phyloP scores from a whole-genome alignment of 192 early-diverging fungal genomes.

The Coemansia sp. region DNA sequence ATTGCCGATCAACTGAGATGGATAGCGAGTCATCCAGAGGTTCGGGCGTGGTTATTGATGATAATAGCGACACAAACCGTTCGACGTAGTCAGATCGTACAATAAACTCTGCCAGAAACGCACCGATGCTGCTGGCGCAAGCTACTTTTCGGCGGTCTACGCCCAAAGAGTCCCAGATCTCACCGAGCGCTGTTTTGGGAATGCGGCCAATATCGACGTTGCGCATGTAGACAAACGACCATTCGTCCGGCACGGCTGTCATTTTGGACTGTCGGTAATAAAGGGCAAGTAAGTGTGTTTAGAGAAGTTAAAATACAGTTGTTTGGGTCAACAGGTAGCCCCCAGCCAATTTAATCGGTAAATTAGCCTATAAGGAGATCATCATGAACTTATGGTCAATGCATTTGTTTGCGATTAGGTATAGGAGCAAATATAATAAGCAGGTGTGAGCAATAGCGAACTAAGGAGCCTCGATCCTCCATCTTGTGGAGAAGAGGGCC shows the following conservation, averaged over 20 bases:
- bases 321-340: not conserved
- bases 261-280: not conserved
- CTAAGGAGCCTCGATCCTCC: no score
- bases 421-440: no score
- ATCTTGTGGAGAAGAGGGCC: no score
- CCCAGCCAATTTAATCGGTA: not conserved
- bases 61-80: conserved; percentile 13
- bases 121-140: conserved; percentile 27
- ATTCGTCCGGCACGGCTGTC: conserved; percentile 1
- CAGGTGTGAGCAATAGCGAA: no score
- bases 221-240: conserved; percentile 54
- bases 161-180: conserved; percentile 28
- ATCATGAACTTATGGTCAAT: not conserved
- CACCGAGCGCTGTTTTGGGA: conserved; percentile 1
- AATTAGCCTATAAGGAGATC: not conserved
- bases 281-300: not conserved
- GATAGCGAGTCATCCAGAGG: conserved; percentile 24
- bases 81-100: conserved; percentile 20
- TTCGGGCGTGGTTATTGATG: conserved; percentile 5
- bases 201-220: conserved; percentile 50
- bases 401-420: no score
- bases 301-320: not conserved
- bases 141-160: conserved; percentile 26
- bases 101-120: conserved; percentile 44
- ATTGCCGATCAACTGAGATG: conserved; percentile 24